These are phyloP conservation scores for Candida golubevii DNA, from an alignment of 805 yeast species.

Conservation along the genomic window DNA sequence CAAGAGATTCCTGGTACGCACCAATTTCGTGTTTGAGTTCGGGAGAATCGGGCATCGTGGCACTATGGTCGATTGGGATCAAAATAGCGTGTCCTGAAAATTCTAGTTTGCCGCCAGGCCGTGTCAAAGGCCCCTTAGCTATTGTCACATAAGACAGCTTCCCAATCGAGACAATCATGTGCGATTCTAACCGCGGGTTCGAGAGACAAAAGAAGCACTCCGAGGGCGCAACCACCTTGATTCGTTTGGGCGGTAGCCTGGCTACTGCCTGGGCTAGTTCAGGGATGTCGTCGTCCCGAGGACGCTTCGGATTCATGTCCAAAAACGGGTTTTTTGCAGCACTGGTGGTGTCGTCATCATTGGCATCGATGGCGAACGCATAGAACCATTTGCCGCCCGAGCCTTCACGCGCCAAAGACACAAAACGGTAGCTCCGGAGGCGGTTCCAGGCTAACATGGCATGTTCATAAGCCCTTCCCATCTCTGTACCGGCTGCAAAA, in stretches of 20 bases:
- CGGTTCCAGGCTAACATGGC: slow-evolving; percentile 55
- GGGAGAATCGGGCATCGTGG: slow-evolving; percentile 26
- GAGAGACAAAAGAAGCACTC: slow-evolving; percentile 81
- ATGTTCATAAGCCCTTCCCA: slow-evolving; percentile 50
- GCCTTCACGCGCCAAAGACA: slow-evolving; percentile 60
- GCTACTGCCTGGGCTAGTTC: neutral
- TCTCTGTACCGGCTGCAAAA: slow-evolving; percentile 51
- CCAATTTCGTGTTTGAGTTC: slow-evolving; percentile 37
- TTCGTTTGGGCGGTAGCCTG: neutral
- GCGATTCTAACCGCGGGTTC: slow-evolving; percentile 71
- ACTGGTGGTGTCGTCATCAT: slow-evolving; percentile 18
- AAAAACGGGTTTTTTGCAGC: slow-evolving; percentile 22
- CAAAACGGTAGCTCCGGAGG: slow-evolving; percentile 51
- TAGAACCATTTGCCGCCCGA: slow-evolving; percentile 63
- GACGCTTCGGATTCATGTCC: neutral
- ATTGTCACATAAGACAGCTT: slow-evolving; percentile 61
- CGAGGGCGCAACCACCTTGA: slow-evolving; percentile 48
- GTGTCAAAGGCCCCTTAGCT: slow-evolving; percentile 82
- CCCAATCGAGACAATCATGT: slow-evolving; percentile 77
- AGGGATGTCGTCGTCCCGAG: slow-evolving; percentile 1
- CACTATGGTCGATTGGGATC: slow-evolving; percentile 71
- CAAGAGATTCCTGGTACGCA: slow-evolving; percentile 45
- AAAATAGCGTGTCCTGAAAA: slow-evolving; percentile 82
- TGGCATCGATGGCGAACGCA: slow-evolving; percentile 47
- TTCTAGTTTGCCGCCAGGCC: slow-evolving; percentile 41